A percentile compares a stretch with the other conserved stretches of the same genome.
Conservation (phyloP, 495 filamentous ascomycete species). For the Acidiella bohemica region DNA sequence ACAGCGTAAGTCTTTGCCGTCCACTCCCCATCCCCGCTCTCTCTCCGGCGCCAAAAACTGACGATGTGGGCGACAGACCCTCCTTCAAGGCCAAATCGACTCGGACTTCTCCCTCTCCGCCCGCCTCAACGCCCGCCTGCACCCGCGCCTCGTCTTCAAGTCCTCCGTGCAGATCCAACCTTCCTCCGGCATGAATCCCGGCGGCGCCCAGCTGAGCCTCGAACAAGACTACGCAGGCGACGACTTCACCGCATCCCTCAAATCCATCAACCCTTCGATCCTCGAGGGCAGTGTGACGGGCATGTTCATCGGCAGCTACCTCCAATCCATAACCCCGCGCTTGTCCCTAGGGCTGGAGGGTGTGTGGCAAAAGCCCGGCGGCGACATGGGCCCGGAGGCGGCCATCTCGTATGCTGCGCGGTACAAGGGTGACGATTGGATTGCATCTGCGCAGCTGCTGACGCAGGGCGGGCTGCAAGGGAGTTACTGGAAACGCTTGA, state of each 20-base stretch:
- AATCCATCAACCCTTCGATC: constrained; percentile 82
- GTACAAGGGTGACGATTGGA: constrained; percentile 84
- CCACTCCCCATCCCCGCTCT: too few relatives aligned
- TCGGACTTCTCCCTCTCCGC: constrained; percentile 72
- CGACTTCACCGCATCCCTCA: constrained; percentile 84
- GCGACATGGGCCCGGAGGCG: constrained; percentile 68
- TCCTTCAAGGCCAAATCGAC: constrained; percentile 89
- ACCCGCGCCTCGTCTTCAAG: constrained; percentile 61
- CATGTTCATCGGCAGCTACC: constrained; percentile 86
- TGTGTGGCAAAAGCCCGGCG: constrained; percentile 75
- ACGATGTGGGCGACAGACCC: constrained; percentile 58
- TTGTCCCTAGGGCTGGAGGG: constrained; percentile 83
- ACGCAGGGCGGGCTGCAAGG: constrained; percentile 71
- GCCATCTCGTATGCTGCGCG: constrained; percentile 74
- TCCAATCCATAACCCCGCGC: constrained; percentile 80
- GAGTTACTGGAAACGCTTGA: constrained; percentile 89
- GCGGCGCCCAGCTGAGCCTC: constrained; percentile 67
- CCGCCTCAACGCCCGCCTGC: constrained; percentile 85
- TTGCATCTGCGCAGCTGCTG: constrained; percentile 74
- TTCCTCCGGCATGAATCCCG: constrained; percentile 33
- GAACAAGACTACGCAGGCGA: constrained; percentile 87
- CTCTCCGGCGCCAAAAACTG: too few relatives aligned
- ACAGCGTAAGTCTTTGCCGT: constrained; percentile 64
- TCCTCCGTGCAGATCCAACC: constrained; percentile 66
- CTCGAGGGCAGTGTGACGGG: constrained; percentile 87